Conservation (phyloP, 805 yeast species). For the Metschnikowia similis region DNA sequence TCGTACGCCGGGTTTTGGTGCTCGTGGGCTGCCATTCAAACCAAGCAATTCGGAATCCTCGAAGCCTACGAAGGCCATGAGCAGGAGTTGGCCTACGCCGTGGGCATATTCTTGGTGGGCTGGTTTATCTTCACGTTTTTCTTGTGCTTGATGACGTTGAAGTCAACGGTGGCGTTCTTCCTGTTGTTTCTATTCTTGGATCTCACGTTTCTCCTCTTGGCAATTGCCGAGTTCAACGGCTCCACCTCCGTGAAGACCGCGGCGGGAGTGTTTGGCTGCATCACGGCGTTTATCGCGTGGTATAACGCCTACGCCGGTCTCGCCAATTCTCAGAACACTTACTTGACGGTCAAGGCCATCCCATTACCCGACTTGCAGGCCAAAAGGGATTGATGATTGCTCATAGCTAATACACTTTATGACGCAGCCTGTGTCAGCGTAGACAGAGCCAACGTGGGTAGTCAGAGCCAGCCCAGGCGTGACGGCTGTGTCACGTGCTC, state of each 20-base stretch:
- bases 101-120: slow-evolving; percentile 37
- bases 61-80: slow-evolving; percentile 28
- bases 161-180: slow-evolving; percentile 43
- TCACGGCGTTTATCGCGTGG: slow-evolving; percentile 43
- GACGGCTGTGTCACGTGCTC: no score
- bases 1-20: slow-evolving; percentile 77
- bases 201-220: slow-evolving; percentile 38
- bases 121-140: slow-evolving; percentile 45
- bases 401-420: background rate
- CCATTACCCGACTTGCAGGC: slow-evolving; percentile 46
- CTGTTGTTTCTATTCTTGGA: slow-evolving; percentile 36
- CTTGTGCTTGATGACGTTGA: slow-evolving; percentile 37
- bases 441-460: no score
- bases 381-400: slow-evolving; percentile 11
- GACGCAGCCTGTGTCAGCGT: no score
- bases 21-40: slow-evolving; percentile 60
- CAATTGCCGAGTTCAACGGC: slow-evolving; percentile 34
- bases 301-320: slow-evolving; percentile 45
- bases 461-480: no score
- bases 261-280: slow-evolving; percentile 40
- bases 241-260: slow-evolving; percentile 32
- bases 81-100: slow-evolving; percentile 28
- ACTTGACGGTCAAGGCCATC: slow-evolving; percentile 45
- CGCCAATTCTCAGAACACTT: slow-evolving; percentile 60
- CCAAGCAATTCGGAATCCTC: slow-evolving; percentile 34